A percentile compares a stretch with the other conserved stretches of the same genome.
Conservation (phyloP, 2,329 filamentous ascomycete species). For the Sporothrix globosa region DNA sequence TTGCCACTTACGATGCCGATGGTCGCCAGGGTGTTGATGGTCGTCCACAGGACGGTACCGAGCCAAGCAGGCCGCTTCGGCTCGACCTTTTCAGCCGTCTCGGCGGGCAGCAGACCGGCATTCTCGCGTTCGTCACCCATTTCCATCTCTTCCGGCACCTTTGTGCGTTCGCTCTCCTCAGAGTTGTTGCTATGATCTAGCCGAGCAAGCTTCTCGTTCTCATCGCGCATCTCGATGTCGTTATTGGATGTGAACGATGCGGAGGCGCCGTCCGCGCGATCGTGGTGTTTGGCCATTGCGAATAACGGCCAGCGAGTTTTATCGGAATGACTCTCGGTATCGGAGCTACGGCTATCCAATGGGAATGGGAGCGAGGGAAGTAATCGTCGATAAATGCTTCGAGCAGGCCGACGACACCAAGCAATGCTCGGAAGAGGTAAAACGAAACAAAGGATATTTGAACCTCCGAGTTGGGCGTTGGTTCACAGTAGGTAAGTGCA, state of each 20-base stretch:
- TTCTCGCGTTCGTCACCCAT: conserved; percentile 47
- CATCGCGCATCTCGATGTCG: conserved; percentile 40
- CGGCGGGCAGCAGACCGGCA: conserved; percentile 47
- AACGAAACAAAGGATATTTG: conserved; percentile 1
- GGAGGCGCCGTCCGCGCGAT: conserved; percentile 41
- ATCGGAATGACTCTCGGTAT: not conserved
- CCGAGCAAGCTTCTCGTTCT: conserved; percentile 43
- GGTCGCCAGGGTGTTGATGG: conserved; percentile 64
- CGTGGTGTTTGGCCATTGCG: conserved; percentile 39
- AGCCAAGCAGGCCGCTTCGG: conserved; percentile 44
- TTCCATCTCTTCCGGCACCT: conserved; percentile 45
- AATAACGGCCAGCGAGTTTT: too few species aligned
- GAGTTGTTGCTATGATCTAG: conserved; percentile 38
- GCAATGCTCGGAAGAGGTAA: not conserved
- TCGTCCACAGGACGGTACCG: conserved; percentile 58
- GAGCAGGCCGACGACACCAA: not conserved
- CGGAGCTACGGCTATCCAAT: not conserved
- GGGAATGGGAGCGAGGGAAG: not conserved
- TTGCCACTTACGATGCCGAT: conserved; percentile 60
- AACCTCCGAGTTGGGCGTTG: conserved; percentile 36
- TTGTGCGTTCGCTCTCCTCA: conserved; percentile 43
- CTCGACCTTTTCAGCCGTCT: conserved; percentile 43
- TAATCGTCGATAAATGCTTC: not conserved
- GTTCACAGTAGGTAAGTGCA: not conserved
- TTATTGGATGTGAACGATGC: conserved; percentile 42